Percentiles rank a stretch among this genome's conserved stretches.
These are phyloP conservation scores for Fusarium ambrosium DNA, from an alignment of 2,329 filamentous ascomycete genomes.

Conservation along the genomic window DNA sequence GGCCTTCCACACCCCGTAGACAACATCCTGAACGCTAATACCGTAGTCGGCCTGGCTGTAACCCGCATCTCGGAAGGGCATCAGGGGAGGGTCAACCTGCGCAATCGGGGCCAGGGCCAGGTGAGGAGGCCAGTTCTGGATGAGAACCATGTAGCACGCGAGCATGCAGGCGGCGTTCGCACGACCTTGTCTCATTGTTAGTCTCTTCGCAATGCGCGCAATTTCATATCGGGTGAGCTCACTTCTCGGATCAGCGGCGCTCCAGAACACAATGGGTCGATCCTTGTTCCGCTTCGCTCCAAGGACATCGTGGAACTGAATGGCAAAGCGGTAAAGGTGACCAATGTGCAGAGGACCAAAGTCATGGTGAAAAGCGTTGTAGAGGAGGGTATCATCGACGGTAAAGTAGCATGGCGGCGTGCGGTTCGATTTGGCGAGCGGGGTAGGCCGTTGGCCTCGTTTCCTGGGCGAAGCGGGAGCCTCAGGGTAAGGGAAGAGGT, in stretches of 20 bases:
- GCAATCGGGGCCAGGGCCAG: constrained; percentile 94
- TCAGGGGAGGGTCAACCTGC: constrained; percentile 95
- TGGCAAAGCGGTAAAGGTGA: constrained; percentile 95
- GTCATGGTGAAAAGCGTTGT: constrained; percentile 99
- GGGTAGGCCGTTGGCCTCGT: constrained; percentile 63
- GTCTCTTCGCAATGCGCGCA: constrained; percentile 10
- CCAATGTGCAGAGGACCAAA: constrained; percentile 98
- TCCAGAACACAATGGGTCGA: constrained; percentile 95
- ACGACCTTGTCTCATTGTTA: constrained; percentile 69
- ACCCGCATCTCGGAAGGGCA: constrained; percentile 98
- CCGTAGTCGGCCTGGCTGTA: constrained; percentile 99
- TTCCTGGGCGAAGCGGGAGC: constrained; percentile 62
- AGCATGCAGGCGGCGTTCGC: constrained; percentile 95
- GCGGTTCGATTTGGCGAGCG: constrained; percentile 45
- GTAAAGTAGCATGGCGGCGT: constrained; percentile 91
- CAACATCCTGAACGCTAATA: constrained; percentile 95
- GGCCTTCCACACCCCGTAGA: constrained; percentile 98
- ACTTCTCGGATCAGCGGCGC: constrained; percentile 91
- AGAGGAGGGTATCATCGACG: constrained; percentile 90
- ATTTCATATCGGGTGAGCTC: constrained; percentile 55
- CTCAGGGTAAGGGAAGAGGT: constrained; percentile 90
- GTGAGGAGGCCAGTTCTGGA: constrained; percentile 98
- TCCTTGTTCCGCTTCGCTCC: constrained; percentile 92
- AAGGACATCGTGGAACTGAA: constrained; percentile 94
- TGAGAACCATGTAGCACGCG: constrained; percentile 98